Conservation (phyloP, 2,329 filamentous ascomycete genomes). For the Monilinia fructicola region DNA sequence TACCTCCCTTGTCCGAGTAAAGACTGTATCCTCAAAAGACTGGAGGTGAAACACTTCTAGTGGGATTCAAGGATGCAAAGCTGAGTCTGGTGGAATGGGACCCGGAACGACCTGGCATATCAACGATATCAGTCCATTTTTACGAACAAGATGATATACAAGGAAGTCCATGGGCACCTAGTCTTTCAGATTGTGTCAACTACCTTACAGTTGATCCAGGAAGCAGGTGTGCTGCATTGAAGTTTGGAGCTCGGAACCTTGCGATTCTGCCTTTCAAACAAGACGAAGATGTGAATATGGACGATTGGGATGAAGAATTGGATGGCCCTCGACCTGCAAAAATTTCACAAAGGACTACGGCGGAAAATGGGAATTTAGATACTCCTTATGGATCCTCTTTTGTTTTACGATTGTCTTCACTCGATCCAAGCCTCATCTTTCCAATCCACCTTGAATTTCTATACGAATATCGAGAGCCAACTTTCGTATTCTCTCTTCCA, state of each 20-base stretch:
- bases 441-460: conserved; percentile 91
- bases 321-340: conserved; percentile 62
- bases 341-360: conserved; percentile 40
- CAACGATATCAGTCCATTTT: conserved; percentile 93
- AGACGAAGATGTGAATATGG: conserved; percentile 87
- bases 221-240: conserved; percentile 89
- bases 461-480: conserved; percentile 95
- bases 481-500: conserved; percentile 88
- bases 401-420: conserved; percentile 82
- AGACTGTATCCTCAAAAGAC: conserved; percentile 70
- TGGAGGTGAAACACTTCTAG: conserved; percentile 77
- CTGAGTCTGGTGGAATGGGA: conserved; percentile 95
- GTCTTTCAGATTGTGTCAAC: conserved; percentile 73
- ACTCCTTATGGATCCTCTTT: conserved; percentile 89
- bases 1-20: conserved; percentile 77
- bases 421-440: conserved; percentile 84
- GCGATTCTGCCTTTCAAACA: conserved; percentile 94
- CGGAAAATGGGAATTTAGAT: conserved; percentile 41
- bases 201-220: conserved; percentile 85
- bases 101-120: conserved; percentile 71
- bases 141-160: conserved; percentile 93
- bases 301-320: conserved; percentile 82
- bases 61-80: conserved; percentile 89
- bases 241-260: conserved; percentile 84
- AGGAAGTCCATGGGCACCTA: conserved; percentile 76